Evolutionary conservation across 106 monocot genomes (phyloP).

Genomic region (Platanthera guangdongensis): DNA sequence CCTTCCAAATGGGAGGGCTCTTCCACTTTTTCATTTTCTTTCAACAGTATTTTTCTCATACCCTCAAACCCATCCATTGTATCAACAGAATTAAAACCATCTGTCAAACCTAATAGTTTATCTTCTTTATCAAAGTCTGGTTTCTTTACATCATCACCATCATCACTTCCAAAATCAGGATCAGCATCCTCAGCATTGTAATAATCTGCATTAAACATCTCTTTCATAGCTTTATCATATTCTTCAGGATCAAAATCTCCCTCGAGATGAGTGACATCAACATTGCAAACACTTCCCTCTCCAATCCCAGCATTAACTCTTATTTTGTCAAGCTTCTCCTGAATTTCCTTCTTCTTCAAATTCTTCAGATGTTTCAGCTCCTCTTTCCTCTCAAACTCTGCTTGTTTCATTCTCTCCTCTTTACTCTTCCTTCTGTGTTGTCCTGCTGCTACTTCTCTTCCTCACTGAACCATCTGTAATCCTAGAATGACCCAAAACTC

Average conservation of each 20-base stretch:
- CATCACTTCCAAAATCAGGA: slow-evolving; percentile 68
- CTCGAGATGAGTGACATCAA: slow-evolving; percentile 62
- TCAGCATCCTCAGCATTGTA: slow-evolving; percentile 69
- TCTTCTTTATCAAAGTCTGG: slow-evolving; percentile 94
- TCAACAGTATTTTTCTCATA: slow-evolving; percentile 28
- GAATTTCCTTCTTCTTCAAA: slow-evolving; percentile 97
- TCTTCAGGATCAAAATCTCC: slow-evolving; percentile 94
- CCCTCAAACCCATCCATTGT: slow-evolving; percentile 37
- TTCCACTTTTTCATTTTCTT: slow-evolving; percentile 21
- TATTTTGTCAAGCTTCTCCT: slow-evolving; percentile 81
- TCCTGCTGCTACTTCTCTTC: slow-evolving; percentile 76
- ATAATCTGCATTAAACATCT: slow-evolving; percentile 55
- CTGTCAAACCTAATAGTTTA: slow-evolving; percentile 72
- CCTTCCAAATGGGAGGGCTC: slow-evolving; percentile 22
- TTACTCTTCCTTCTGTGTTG: slow-evolving; percentile 85
- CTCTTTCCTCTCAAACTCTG: slow-evolving; percentile 73
- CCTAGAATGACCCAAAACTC: slow-evolving; percentile 71
- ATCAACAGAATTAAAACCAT: slow-evolving; percentile 45
- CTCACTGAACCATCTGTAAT: slow-evolving; percentile 73
- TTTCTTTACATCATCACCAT: slow-evolving; percentile 58
- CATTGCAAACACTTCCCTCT: slow-evolving; percentile 24
- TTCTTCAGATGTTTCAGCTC: slow-evolving; percentile 93
- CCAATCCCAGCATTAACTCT: slow-evolving; percentile 56
- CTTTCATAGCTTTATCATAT: slow-evolving; percentile 83
- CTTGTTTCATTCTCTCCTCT: slow-evolving; percentile 80